Evolutionary conservation across 1,284 basidiomycete species (phyloP).

Genomic region (Austroboletus niveus): DNA sequence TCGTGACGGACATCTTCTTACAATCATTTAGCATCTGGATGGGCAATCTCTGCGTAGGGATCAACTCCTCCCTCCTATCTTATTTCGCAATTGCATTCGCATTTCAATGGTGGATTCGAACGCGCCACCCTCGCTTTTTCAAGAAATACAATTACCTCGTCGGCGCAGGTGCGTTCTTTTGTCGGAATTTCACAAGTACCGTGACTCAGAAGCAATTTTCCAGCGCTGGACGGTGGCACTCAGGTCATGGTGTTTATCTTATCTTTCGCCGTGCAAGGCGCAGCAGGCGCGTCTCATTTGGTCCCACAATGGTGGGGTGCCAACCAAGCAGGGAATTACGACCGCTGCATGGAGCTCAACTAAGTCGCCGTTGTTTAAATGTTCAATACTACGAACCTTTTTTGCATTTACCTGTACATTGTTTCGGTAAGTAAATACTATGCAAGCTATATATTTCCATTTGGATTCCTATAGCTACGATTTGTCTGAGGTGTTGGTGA

Average conservation of each 20-base stretch:
- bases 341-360: conserved; percentile 13
- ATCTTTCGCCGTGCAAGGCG: conserved; percentile 72
- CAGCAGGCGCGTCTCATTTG: conserved; percentile 50
- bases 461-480: too few species aligned
- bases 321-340: conserved; percentile 38
- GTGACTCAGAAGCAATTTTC: not conserved
- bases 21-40: conserved; percentile 28
- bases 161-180: conserved; percentile 34
- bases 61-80: conserved; percentile 41
- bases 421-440: too few species aligned
- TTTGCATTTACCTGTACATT: too few species aligned
- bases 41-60: conserved; percentile 45
- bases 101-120: conserved; percentile 59
- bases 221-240: conserved; percentile 58
- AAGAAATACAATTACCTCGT: conserved; percentile 48
- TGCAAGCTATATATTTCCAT: too few species aligned
- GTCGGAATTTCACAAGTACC: not conserved
- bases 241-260: conserved; percentile 72
- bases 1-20: not conserved
- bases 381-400: too few species aligned
- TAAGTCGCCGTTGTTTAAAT: too few species aligned
- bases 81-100: conserved; percentile 47
- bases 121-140: conserved; percentile 57
- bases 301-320: conserved; percentile 66
- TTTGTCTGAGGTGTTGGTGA: too few species aligned